These are phyloP conservation scores for Penicillium sp. DNA, from an alignment of 2,329 filamentous ascomycete genomes.

Conservation along the genomic window DNA sequence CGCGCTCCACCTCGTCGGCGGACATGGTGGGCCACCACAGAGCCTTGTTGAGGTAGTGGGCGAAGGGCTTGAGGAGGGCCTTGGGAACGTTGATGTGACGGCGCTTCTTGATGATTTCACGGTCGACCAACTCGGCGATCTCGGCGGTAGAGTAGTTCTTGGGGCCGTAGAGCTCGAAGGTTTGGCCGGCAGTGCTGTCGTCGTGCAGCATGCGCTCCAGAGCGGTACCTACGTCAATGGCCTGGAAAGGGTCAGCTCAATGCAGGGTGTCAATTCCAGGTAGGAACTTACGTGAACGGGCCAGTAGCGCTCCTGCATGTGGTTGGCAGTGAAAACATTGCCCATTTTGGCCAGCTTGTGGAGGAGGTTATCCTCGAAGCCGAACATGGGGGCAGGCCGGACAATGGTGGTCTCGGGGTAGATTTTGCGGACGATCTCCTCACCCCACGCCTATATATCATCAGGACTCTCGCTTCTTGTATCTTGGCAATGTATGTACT, in stretches of 20 bases:
- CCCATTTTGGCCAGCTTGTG: conserved; percentile 76
- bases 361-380: conserved; percentile 89
- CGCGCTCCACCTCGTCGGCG: conserved; percentile 81
- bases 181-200: conserved; percentile 85
- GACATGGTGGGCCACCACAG: conserved; percentile 88
- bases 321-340: conserved; percentile 85
- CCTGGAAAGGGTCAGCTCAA: conserved; percentile 50
- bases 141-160: conserved; percentile 87
- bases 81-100: conserved; percentile 91
- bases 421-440: conserved; percentile 79
- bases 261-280: background rate
- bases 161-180: conserved; percentile 90
- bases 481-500: conserved; percentile 15
- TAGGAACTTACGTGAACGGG: conserved; percentile 73
- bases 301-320: conserved; percentile 86
- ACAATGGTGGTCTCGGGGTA: conserved; percentile 98
- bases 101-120: conserved; percentile 86
- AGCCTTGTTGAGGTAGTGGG: conserved; percentile 71
- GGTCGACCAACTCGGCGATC: conserved; percentile 83
- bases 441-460: conserved; percentile 64
- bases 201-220: conserved; percentile 89
- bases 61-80: conserved; percentile 70
- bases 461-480: conserved; percentile 11
- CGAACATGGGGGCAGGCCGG: conserved; percentile 87
- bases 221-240: conserved; percentile 83